Evolutionary conservation across 768 basidiomycete genomes (phyloP), one percentile per base, ranked within the genome.

Genomic region (Rhizopogon vinicolor): DNA sequence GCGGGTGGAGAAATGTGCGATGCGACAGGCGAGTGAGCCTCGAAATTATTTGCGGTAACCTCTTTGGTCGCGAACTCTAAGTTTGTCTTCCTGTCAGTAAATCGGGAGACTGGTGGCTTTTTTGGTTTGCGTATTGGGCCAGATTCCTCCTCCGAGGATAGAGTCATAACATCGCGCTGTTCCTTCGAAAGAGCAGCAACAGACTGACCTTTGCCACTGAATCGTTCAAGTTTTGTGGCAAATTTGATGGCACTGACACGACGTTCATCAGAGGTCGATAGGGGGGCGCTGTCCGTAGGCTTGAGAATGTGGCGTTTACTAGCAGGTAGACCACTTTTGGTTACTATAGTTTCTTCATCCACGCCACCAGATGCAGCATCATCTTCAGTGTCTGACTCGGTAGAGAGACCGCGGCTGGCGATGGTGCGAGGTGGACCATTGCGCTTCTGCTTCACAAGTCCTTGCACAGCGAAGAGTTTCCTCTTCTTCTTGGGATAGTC

Each of bases 271-370:
- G 8, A 46, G 4, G 42, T 29, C 0, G 39, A 52, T 35, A 58
- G 57, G 44, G 13, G 31, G 0, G 54, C 37, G 22, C 42, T 35
- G 7, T 48, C 60, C 3, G 60, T 66, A 9, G 63, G 62, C 44
- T 69, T 67, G 2, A 33, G 0, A 8, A 43, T 33, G 12, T 5
- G 3, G 2, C 35, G 2, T 58, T 57, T 57, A 41, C 29, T 44
- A 41, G 18, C 14, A n/a, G 28, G 25, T 16, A 22, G 33, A 37
- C 56, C 56, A 50, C 16, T 37, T 25, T 5, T 41, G 49, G 3
- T 50, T 8, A 46, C 7, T 35, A 19, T 5, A 16, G 22, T 49
- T 37, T 19, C 5, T 16, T 22, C 35, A 5, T 19, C 35, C 7
- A 6, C 35, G 19, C 9, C 19, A 5, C 35, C 19, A 19, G 19